Conservation (phyloP, 2,329 filamentous ascomycete species). For the Trichophyton simii region DNA sequence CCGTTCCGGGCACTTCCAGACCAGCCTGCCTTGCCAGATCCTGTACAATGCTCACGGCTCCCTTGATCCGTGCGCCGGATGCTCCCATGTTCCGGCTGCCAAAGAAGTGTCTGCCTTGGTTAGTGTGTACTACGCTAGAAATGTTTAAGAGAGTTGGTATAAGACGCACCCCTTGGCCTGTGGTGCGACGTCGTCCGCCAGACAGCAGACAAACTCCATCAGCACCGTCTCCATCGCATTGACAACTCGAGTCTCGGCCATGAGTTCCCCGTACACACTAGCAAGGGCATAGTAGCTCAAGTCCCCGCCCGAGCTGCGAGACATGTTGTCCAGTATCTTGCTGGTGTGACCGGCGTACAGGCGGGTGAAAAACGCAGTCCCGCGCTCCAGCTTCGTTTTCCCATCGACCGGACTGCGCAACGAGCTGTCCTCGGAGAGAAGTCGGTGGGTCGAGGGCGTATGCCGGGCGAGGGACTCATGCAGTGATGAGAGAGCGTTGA, state of each 20-base stretch:
- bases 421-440: constrained; percentile 13
- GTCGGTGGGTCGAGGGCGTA: constrained; percentile 11
- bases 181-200: constrained; percentile 18
- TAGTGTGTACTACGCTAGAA: background rate
- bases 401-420: constrained; percentile 12
- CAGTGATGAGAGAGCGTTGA: constrained; percentile 18
- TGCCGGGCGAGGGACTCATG: constrained; percentile 14
- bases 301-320: constrained; percentile 18
- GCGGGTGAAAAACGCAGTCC: constrained; percentile 18
- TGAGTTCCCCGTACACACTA: constrained; percentile 21
- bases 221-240: constrained; percentile 18
- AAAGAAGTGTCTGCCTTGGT: constrained; percentile 17
- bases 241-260: constrained; percentile 18
- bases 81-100: constrained; percentile 19
- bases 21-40: constrained; percentile 15
- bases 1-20: constrained; percentile 7
- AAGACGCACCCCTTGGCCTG: constrained; percentile 20
- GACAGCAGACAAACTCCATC: constrained; percentile 22
- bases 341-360: constrained; percentile 20
- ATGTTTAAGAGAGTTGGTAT: background rate
- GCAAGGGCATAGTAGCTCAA: constrained; percentile 19
- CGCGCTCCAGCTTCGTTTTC: constrained; percentile 16
- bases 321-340: constrained; percentile 18
- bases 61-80: constrained; percentile 13
- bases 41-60: constrained; percentile 15